These are phyloP conservation scores for Penicillium pulvis DNA, from an alignment of 495 filamentous ascomycete genomes.

Conservation along the genomic window DNA sequence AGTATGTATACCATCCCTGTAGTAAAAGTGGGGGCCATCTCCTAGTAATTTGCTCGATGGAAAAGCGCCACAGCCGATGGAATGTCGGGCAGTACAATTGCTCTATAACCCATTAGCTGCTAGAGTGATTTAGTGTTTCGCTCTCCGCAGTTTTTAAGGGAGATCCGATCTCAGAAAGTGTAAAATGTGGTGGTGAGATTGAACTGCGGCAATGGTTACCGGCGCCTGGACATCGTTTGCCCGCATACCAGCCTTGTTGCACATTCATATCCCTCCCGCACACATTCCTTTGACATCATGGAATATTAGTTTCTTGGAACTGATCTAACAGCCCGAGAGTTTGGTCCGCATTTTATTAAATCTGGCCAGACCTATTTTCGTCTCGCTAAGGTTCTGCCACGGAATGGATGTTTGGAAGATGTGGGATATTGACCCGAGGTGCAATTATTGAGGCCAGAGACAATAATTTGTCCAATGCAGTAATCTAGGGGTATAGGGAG, in stretches of 20 bases:
- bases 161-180: not conserved
- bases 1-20: constrained; percentile 15
- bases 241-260: constrained; percentile 17
- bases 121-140: not conserved
- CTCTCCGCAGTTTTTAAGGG: not conserved
- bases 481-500: constrained; percentile 33
- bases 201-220: not conserved
- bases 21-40: constrained; percentile 2
- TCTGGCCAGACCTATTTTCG: not conserved
- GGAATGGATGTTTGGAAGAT: constrained; percentile 6
- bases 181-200: not conserved
- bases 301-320: constrained; percentile 5
- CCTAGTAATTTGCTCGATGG: not conserved
- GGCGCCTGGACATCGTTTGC: not conserved
- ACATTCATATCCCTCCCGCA: constrained; percentile 19
- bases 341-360: not conserved
- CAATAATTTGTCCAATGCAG: constrained; percentile 9
- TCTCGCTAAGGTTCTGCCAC: not conserved
- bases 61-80: constrained; percentile 13
- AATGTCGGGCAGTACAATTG: constrained; percentile 14
- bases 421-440: not conserved
- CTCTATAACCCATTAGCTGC: not conserved
- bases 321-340: not conserved
- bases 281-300: constrained; percentile 23
- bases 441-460: constrained; percentile 1